Percentiles rank a stretch among this genome's conserved stretches.
Evolutionary conservation across 257 asterid genomes (phyloP).

Genomic region (Lycium ferocissimum): DNA sequence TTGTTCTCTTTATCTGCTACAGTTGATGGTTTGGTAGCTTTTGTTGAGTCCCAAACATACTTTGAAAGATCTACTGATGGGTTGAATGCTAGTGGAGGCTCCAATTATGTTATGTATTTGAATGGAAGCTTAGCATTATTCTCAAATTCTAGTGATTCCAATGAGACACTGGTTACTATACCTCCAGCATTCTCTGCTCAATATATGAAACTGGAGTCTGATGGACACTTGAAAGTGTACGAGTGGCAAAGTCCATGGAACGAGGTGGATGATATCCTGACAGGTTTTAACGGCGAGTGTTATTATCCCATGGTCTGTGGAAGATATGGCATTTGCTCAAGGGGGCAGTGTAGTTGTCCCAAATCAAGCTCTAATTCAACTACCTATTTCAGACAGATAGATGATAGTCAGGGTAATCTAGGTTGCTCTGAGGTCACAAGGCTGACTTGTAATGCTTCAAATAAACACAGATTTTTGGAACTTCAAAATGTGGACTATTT

Average conservation of each 20-base stretch:
- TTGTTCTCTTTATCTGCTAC: slow-evolving; percentile 35
- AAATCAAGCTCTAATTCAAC: slow-evolving; percentile 29
- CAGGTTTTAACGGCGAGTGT: slow-evolving; percentile 39
- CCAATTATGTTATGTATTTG: slow-evolving; percentile 44
- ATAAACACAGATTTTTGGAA: slow-evolving; percentile 42
- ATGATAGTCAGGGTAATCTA: slow-evolving; percentile 40
- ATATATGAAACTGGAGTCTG: slow-evolving; percentile 47
- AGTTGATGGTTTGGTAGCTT: slow-evolving; percentile 38
- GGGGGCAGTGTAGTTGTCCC: slow-evolving; percentile 54
- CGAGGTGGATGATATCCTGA: slow-evolving; percentile 38
- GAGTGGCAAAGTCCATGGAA: slow-evolving; percentile 47
- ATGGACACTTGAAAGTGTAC: slow-evolving; percentile 52
- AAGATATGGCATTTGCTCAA: slow-evolving; percentile 46
- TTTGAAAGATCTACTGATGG: not conserved
- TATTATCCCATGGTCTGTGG: slow-evolving; percentile 58
- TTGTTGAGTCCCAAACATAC: slow-evolving; percentile 34
- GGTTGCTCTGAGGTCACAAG: slow-evolving; percentile 52
- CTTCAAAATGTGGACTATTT: slow-evolving; percentile 46
- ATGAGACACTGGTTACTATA: not conserved
- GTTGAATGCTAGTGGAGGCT: slow-evolving; percentile 26
- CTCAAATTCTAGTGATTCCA: slow-evolving; percentile 37
- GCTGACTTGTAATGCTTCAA: slow-evolving; percentile 37
- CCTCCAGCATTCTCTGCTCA: slow-evolving; percentile 43
- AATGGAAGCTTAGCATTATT: slow-evolving; percentile 52
- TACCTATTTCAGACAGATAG: slow-evolving; percentile 37